Evolutionary conservation across 169 alveolate species (phyloP), one percentile per base, ranked within the genome.

Genomic region (Toxoplasma gondii): DNA sequence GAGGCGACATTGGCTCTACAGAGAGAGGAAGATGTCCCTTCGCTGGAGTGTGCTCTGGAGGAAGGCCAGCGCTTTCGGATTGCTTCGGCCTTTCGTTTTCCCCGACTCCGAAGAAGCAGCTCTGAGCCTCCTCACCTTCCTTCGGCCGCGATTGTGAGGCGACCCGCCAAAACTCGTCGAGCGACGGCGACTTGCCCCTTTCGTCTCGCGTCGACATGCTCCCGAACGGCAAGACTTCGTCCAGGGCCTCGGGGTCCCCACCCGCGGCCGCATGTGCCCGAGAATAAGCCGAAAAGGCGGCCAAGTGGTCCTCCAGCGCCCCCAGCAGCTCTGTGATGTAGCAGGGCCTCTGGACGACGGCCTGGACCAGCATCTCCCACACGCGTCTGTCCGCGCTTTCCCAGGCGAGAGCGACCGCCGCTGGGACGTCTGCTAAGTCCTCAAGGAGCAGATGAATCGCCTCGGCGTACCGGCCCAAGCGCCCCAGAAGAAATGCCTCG

Each of bases 401-500:
- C 80, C 86, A 49, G 5, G 93, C 93, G 31, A 64, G 34, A 7
- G 43, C 24, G 10, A 64, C 93, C 0, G 93, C 93, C 12, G 78
- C 93, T 27, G 86, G 87, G 58, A 64, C 34, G 69, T 90, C 93
- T 31, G 41, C 80, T 24, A 90, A 87, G 19, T 90, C 43, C 70
- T 70, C 87, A 5, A 90, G 87, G 39, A 58, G 41, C 34, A 90
- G 24, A 22, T 90, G 49, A 38, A 90, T 2, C 43, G 93, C 93
- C 44, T 90, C 93, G 44, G 36, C 7, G 80, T 7, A 43, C 10
- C 64, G 88, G 49, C 86, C 87, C 49, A 58, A 9, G 9, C 88
- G 84, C 43, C 64, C 88, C 43, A 90, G 86, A 29, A 90, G 87
- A 22, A 90, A 53, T 27, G 86, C 93, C 31, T 90, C 88, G 29